Conservation (phyloP, 352 stramenopile species). For the Globisporangium viniferum region DNA sequence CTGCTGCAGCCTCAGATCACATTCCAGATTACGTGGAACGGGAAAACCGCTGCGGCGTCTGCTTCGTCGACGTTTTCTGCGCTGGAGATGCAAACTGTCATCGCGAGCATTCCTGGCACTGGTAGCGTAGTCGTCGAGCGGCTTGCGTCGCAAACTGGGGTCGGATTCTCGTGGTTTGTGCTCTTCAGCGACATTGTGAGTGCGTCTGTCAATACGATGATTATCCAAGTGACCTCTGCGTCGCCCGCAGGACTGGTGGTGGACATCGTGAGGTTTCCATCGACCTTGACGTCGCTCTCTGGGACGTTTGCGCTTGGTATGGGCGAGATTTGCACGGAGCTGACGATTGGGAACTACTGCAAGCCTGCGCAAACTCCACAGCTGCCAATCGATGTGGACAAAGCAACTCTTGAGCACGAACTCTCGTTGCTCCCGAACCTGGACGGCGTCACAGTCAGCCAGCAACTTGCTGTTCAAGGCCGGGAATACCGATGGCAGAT, state of each 20-base stretch:
- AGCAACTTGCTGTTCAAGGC: conserved; percentile 13
- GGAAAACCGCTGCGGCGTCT: conserved; percentile 15
- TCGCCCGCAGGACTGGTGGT: conserved; percentile 28
- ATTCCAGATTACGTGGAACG: conserved; percentile 46
- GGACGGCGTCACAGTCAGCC: conserved; percentile 47
- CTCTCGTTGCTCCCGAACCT: conserved; percentile 61
- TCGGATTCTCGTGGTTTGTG: conserved; percentile 45
- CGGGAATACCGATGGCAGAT: conserved; percentile 45
- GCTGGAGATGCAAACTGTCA: conserved; percentile 24
- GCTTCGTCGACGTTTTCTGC: conserved; percentile 29
- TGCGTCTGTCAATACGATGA: conserved; percentile 11
- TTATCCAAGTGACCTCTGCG: conserved; percentile 5
- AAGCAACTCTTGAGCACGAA: conserved; percentile 44
- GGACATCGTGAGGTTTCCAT: conserved; percentile 18
- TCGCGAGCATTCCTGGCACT: conserved; percentile 33
- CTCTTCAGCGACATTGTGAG: conserved; percentile 27
- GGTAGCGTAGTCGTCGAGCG: conserved; percentile 34
- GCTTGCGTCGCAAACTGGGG: conserved; percentile 24
- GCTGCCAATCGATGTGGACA: conserved; percentile 43
- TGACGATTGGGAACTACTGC: conserved; percentile 50
- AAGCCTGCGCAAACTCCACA: conserved; percentile 32
- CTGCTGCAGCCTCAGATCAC: conserved; percentile 12
- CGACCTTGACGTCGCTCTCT: conserved; percentile 31
- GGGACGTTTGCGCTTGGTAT: conserved; percentile 68
- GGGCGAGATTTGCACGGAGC: conserved; percentile 48